phyloP scores from a whole-genome alignment of 179 eudicot genomes.

The Patellifolia procumbens region DNA sequence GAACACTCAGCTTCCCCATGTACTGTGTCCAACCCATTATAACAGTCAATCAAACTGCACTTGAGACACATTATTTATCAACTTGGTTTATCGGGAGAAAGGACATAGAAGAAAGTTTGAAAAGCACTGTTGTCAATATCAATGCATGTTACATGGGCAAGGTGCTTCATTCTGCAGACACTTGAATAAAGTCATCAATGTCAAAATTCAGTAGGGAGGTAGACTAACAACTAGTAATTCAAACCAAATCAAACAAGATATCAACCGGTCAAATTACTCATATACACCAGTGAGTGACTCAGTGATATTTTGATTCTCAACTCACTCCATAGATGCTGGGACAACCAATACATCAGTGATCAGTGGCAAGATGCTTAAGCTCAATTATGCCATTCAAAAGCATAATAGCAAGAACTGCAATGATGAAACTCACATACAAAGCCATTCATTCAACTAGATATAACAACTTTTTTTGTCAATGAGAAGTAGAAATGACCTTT shows the following conservation, averaged over 20 bases:
- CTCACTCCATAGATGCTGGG: too few species aligned
- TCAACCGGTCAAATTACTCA: neutral
- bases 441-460: neutral
- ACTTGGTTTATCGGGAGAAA: neutral
- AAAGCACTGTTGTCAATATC: neutral
- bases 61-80: neutral
- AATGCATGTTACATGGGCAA: neutral
- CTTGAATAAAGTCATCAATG: neutral
- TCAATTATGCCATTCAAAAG: neutral
- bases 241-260: neutral
- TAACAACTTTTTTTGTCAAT: neutral
- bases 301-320: neutral
- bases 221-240: neutral
- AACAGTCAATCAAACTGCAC: neutral
- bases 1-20: neutral
- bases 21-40: neutral
- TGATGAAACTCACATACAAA: neutral
- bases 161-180: neutral
- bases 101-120: neutral
- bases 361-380: conserved; percentile 1
- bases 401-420: neutral
- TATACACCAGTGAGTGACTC: neutral
- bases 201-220: neutral
- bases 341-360: neutral
- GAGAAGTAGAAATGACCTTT: conserved; percentile 43